A percentile compares a stretch with the other conserved stretches of the same genome.
Evolutionary conservation across 192 early-diverging fungal genomes (phyloP).

Genomic region (Rhizophagus clarus): DNA sequence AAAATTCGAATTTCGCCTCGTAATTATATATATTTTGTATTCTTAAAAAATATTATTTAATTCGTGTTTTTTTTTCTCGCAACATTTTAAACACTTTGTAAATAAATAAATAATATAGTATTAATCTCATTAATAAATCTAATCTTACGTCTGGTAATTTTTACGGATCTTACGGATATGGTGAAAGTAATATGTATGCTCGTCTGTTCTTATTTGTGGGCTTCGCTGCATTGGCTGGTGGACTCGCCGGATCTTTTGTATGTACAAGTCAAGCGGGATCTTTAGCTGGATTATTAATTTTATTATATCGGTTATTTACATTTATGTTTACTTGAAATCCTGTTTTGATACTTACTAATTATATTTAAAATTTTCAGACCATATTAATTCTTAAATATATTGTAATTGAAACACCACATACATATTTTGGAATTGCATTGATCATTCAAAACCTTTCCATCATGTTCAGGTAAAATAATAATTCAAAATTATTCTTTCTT

Average conservation of each 20-base stretch:
- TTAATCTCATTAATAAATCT: constrained; percentile 57
- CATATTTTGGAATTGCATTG: constrained; percentile 34
- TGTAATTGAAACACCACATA: constrained; percentile 18
- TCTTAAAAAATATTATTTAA: not conserved
- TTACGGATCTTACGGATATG: constrained; percentile 31
- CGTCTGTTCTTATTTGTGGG: constrained; percentile 59
- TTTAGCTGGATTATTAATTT: too few relatives aligned
- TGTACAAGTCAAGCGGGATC: not conserved
- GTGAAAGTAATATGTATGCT: constrained; percentile 23
- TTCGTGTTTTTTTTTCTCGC: too few relatives aligned
- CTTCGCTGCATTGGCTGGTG: constrained; percentile 61
- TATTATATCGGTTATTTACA: too few relatives aligned
- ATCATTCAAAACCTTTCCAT: constrained; percentile 26
- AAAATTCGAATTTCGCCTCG: not conserved
- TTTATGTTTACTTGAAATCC: too few relatives aligned
- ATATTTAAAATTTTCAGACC: constrained; percentile 19
- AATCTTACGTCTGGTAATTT: constrained; percentile 40
- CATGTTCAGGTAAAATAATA: constrained; percentile 32
- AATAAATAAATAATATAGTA: constrained; percentile 34
- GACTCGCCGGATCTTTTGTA: constrained; percentile 61
- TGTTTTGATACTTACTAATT: not conserved
- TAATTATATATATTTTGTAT: not conserved
- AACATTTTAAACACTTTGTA: too few relatives aligned
- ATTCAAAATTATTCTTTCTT: not conserved
- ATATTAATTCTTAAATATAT: constrained; percentile 36